These are phyloP conservation scores for Neurospora discreta DNA, from an alignment of 495 filamentous ascomycete species.

Conservation along the genomic window DNA sequence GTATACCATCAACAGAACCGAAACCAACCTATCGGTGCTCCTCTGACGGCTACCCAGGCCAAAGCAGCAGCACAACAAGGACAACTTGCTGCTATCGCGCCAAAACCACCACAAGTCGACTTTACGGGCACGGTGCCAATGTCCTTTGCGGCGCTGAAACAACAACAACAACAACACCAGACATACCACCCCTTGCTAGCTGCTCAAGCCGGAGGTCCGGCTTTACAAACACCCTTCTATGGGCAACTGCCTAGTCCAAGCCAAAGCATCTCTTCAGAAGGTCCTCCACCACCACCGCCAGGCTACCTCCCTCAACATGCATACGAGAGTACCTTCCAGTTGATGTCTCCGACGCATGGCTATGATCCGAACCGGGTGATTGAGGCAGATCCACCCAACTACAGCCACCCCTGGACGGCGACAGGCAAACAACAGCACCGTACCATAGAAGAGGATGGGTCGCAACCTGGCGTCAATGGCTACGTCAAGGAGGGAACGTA, in stretches of 20 bases:
- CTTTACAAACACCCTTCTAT: not conserved
- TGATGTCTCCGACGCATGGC: not conserved
- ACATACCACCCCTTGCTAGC: not conserved
- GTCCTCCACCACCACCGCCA: not conserved
- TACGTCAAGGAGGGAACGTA: conserved; percentile 23
- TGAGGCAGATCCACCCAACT: not conserved
- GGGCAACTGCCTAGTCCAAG: not conserved
- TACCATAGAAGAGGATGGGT: not conserved
- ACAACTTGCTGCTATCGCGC: conserved; percentile 19
- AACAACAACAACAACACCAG: conserved; percentile 5
- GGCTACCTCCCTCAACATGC: not conserved
- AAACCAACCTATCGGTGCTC: conserved; percentile 11
- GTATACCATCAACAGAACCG: conserved; percentile 17
- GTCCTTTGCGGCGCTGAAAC: not conserved
- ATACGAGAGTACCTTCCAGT: not conserved
- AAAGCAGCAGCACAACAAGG: conserved; percentile 15
- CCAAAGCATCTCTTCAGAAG: not conserved
- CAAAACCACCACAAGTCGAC: conserved; percentile 26
- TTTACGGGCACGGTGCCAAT: conserved; percentile 13
- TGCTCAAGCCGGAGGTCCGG: not conserved
- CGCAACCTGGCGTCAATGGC: not conserved
- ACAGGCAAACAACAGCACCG: not conserved
- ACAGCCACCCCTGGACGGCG: not conserved
- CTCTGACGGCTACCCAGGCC: conserved; percentile 12
- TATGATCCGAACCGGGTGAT: not conserved